A percentile compares a stretch with the other conserved stretches of the same genome.
These are phyloP conservation scores for Phytophthora palmivora DNA, from an alignment of 352 stramenopile species.

Conservation along the genomic window DNA sequence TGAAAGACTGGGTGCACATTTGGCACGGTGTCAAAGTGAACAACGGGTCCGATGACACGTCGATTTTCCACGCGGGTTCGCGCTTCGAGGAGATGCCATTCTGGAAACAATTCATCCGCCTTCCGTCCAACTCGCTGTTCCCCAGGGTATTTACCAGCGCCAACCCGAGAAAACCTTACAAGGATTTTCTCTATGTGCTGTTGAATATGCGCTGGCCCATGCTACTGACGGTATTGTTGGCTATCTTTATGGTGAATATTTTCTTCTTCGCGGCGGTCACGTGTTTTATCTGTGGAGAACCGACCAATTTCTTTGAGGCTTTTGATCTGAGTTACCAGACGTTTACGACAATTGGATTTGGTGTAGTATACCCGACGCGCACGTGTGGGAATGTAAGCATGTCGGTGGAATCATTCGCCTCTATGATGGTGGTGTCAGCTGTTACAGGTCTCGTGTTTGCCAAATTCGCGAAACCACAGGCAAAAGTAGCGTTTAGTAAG, in stretches of 20 bases:
- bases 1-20: constrained; percentile 82
- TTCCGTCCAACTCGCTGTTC: constrained; percentile 80
- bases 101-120: constrained; percentile 73
- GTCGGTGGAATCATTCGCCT: constrained; percentile 79
- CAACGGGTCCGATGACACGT: constrained; percentile 37
- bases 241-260: constrained; percentile 70
- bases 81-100: constrained; percentile 68
- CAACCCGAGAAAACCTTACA: constrained; percentile 79
- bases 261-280: constrained; percentile 63
- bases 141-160: constrained; percentile 58
- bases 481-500: constrained; percentile 84
- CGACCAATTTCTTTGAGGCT: constrained; percentile 55
- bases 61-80: constrained; percentile 77
- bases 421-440: constrained; percentile 82
- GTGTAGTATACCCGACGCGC: constrained; percentile 71
- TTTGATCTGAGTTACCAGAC: constrained; percentile 87
- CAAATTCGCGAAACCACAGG: constrained; percentile 82
- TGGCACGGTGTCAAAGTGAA: constrained; percentile 84
- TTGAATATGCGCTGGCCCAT: constrained; percentile 86
- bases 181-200: constrained; percentile 86
- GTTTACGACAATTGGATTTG: constrained; percentile 88
- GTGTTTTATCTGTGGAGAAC: constrained; percentile 61
- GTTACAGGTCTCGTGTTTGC: constrained; percentile 86
- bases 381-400: constrained; percentile 79
- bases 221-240: constrained; percentile 65